Evolutionary conservation across 768 basidiomycete genomes (phyloP).

Genomic region (Inosperma sp.): DNA sequence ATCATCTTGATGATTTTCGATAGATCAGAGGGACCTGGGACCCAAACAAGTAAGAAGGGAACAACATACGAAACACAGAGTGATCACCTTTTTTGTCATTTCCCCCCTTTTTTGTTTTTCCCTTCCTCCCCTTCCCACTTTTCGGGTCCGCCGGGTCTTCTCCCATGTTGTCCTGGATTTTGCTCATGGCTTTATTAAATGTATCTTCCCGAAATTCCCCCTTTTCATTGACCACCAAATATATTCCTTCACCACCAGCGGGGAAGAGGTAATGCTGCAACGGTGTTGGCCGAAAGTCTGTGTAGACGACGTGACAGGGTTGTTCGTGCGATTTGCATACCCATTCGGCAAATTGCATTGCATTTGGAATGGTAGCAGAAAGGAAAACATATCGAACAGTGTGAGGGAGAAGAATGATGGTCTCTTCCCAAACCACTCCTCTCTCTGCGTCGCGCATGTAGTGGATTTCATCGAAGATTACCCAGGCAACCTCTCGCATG

Average conservation of each 20-base stretch:
- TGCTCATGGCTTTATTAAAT: constrained; percentile 97
- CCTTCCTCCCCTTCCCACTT: constrained; percentile 83
- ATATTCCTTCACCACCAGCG: constrained; percentile 93
- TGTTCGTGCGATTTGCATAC: constrained; percentile 96
- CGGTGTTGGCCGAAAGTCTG: constrained; percentile 97
- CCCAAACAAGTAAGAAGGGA: neutral
- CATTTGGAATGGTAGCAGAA: constrained; percentile 98
- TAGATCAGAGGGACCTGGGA: constrained; percentile 81
- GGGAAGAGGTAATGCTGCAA: constrained; percentile 98
- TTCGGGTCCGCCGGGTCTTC: constrained; percentile 90
- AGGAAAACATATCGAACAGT: constrained; percentile 97
- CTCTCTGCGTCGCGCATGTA: constrained; percentile 99
- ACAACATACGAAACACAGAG: neutral
- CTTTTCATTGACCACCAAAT: constrained; percentile 98
- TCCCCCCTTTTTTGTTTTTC: constrained; percentile 91
- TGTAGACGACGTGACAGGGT: constrained; percentile 98
- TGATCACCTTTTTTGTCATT: constrained; percentile 72
- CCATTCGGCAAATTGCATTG: constrained; percentile 99
- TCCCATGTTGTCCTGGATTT: constrained; percentile 75
- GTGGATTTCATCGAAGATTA: constrained; percentile 98
- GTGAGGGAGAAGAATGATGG: constrained; percentile 94
- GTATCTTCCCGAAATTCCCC: constrained; percentile 96
- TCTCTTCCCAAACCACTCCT: constrained; percentile 99
- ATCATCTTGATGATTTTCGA: constrained; percentile 98
- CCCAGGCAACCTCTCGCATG: constrained; percentile 99